Evolutionary conservation across 2,329 filamentous ascomycete genomes (phyloP).

Genomic region (Diaporthe citri): DNA sequence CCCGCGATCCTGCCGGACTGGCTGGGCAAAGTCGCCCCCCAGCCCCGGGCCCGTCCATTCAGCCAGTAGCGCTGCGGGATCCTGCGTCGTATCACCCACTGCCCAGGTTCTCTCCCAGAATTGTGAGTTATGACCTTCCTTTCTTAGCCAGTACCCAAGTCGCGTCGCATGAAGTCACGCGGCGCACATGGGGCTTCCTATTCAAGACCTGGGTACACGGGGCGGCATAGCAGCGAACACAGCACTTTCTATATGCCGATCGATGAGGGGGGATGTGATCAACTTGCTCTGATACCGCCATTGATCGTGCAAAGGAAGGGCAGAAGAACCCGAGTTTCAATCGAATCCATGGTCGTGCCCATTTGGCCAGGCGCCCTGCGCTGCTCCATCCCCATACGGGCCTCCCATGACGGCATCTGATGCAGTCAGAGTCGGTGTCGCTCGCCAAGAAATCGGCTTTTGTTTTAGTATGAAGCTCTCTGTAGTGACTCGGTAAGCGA

Average conservation of each 20-base stretch:
- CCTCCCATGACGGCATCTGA: not conserved
- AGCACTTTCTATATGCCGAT: slow-evolving; percentile 5
- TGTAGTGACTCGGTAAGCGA: not conserved
- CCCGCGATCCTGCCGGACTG: slow-evolving; percentile 10
- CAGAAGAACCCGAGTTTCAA: not conserved
- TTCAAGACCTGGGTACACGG: not conserved
- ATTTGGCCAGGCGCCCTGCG: not conserved
- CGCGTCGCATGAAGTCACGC: slow-evolving; percentile 9
- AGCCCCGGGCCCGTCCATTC: not conserved
- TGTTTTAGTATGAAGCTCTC: not conserved
- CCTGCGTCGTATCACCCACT: not conserved
- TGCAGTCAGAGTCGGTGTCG: not conserved
- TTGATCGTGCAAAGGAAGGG: not conserved
- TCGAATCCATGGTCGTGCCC: not conserved
- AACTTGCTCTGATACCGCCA: not conserved
- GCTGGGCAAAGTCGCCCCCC: slow-evolving; percentile 22
- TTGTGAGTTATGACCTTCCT: slow-evolving; percentile 18
- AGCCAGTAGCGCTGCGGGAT: slow-evolving; percentile 21
- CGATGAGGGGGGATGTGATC: not conserved
- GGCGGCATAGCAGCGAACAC: not conserved
- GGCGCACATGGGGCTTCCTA: slow-evolving; percentile 4
- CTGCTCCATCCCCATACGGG: too few species aligned
- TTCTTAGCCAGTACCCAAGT: slow-evolving; percentile 18
- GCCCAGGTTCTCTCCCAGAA: not conserved
- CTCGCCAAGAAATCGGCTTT: not conserved